Evolutionary conservation across 2,329 filamentous ascomycete species (phyloP).

Genomic region (Aspergillus sp.): DNA sequence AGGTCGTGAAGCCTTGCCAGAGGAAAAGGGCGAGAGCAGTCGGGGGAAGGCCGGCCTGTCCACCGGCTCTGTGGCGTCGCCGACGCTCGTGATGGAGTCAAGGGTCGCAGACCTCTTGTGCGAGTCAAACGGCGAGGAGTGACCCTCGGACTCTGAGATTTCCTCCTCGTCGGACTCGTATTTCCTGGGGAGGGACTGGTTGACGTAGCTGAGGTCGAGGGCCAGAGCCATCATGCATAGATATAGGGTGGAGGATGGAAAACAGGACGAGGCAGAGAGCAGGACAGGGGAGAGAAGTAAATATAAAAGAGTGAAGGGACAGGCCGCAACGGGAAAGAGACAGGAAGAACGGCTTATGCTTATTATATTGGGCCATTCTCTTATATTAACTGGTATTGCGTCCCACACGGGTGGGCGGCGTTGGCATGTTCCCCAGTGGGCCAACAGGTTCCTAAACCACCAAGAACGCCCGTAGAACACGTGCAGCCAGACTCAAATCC

Average conservation of each 20-base stretch:
- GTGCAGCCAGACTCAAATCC: background rate
- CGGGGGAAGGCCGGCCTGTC: constrained; percentile 18
- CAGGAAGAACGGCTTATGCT: background rate
- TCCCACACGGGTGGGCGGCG: constrained; percentile 11
- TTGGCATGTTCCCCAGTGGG: background rate
- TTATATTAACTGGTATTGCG: background rate
- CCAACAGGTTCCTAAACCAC: background rate
- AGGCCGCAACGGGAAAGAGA: background rate
- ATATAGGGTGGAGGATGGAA: background rate
- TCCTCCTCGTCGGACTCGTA: constrained; percentile 43
- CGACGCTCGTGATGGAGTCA: constrained; percentile 33
- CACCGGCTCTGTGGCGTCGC: constrained; percentile 11
- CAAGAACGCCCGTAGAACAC: background rate
- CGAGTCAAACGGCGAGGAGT: constrained; percentile 32
- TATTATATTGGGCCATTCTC: background rate
- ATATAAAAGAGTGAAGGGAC: background rate
- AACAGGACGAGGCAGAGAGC: background rate
- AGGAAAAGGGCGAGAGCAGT: constrained; percentile 22
- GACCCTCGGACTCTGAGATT: constrained; percentile 37
- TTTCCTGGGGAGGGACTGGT: constrained; percentile 31
- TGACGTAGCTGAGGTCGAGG: constrained; percentile 31
- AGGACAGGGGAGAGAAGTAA: background rate
- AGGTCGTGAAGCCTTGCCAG: constrained; percentile 27
- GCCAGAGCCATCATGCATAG: constrained; percentile 31
- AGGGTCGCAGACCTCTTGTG: constrained; percentile 23